Conservation (phyloP, 768 basidiomycete genomes). For the Fistulinella prunicolor region DNA sequence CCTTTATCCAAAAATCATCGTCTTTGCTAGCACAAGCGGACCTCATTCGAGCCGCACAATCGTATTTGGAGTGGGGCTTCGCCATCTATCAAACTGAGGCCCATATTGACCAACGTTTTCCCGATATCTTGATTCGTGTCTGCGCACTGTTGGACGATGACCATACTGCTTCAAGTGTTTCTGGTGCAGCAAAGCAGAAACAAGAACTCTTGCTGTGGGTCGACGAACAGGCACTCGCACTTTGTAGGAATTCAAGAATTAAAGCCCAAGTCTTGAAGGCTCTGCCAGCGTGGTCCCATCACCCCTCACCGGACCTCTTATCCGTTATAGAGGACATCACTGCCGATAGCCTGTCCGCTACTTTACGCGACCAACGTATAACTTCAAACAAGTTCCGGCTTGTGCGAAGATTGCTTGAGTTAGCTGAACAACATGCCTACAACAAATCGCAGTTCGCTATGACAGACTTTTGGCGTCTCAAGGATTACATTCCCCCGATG, state of each 20-base stretch:
- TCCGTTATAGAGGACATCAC: conserved; percentile 46
- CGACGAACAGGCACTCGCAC: conserved; percentile 47
- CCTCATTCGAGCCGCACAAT: conserved; percentile 65
- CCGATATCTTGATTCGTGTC: conserved; percentile 69
- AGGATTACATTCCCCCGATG: conserved; percentile 63
- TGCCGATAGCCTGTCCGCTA: conserved; percentile 45
- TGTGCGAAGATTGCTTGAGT: conserved; percentile 59
- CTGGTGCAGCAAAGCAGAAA: conserved; percentile 36
- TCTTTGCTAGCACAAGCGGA: conserved; percentile 67
- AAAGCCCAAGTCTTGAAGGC: conserved; percentile 49
- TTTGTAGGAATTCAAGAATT: conserved; percentile 40
- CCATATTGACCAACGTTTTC: conserved; percentile 49
- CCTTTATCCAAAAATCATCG: conserved; percentile 64
- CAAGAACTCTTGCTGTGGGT: conserved; percentile 59
- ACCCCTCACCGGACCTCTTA: conserved; percentile 47
- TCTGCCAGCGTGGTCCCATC: conserved; percentile 74
- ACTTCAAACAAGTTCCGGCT: conserved; percentile 75
- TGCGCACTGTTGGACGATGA: conserved; percentile 59
- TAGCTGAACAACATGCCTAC: conserved; percentile 39
- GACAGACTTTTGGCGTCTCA: conserved; percentile 81
- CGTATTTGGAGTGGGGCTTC: conserved; percentile 78
- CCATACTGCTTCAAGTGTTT: conserved; percentile 32
- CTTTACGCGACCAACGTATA: conserved; percentile 59
- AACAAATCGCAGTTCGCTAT: conserved; percentile 47
- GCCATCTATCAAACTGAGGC: conserved; percentile 41